Percentiles rank a stretch among this genome's conserved stretches.
phyloP scores from a whole-genome alignment of 305 asterid genomes.

The Fraxinus paxiana region DNA sequence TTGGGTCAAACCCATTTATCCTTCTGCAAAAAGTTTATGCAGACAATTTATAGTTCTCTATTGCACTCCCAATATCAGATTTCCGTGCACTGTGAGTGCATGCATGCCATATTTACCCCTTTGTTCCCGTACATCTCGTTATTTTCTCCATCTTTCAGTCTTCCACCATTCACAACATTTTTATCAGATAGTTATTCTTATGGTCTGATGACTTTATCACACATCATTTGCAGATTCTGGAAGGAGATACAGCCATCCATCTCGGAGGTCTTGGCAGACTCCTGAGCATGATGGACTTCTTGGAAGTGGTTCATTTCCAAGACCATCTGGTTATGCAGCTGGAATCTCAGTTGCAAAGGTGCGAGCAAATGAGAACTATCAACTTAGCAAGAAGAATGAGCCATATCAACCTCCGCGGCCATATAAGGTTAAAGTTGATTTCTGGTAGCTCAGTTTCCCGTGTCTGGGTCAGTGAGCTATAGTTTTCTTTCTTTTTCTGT shows the following conservation, averaged over 20 bases:
- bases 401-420: conserved; percentile 98
- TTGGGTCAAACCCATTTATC: background rate
- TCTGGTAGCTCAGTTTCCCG: background rate
- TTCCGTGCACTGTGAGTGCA: background rate
- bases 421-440: conserved; percentile 56
- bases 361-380: conserved; percentile 54
- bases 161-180: background rate
- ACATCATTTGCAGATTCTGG: conserved; percentile 58
- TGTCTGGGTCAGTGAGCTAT: background rate
- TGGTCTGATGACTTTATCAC: conserved; percentile 7
- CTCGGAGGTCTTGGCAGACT: conserved; percentile 74
- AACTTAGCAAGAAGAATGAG: conserved; percentile 65
- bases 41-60: background rate
- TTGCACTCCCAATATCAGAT: background rate
- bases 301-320: conserved; percentile 94
- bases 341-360: conserved; percentile 57
- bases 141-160: background rate
- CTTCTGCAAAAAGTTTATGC: background rate
- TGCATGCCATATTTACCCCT: background rate
- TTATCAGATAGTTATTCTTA: background rate
- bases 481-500: background rate
- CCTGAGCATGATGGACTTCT: conserved; percentile 96
- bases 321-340: conserved; percentile 62
- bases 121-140: background rate
- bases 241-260: conserved; percentile 51